phyloP scores from a whole-genome alignment of 2,329 filamentous ascomycete genomes.

The Paracamarosporium sp. region DNA sequence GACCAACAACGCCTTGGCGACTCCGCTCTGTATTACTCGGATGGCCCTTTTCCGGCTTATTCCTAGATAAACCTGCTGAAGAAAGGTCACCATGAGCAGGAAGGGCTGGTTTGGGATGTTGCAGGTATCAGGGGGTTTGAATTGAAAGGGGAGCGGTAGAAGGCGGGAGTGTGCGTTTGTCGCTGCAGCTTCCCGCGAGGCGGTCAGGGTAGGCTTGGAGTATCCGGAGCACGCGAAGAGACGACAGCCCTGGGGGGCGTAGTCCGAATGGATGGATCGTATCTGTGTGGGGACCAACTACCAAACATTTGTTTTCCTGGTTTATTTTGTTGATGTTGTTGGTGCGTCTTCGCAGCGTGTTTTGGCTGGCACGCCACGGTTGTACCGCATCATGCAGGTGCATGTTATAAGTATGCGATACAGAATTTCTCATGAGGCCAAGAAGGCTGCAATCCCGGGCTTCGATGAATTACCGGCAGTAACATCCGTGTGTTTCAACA shows the following conservation, averaged over 20 bases:
- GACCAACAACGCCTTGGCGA: constrained; percentile 33
- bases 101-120: too few relatives aligned
- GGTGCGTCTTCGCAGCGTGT: background rate
- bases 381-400: background rate
- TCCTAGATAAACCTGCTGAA: background rate
- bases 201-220: constrained; percentile 7
- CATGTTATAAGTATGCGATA: background rate
- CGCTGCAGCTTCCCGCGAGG: constrained; percentile 17
- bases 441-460: background rate
- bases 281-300: background rate
- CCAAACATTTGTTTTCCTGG: background rate
- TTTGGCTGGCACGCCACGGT: background rate
- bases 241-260: too few relatives aligned
- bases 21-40: background rate
- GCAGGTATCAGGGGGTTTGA: too few relatives aligned
- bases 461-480: background rate
- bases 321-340: background rate
- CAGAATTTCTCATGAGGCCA: background rate
- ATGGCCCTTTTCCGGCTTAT: background rate
- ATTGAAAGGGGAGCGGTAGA: background rate
- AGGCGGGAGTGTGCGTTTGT: constrained; percentile 18
- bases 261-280: too few relatives aligned
- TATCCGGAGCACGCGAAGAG: background rate
- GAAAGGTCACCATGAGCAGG: too few relatives aligned
- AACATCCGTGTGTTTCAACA: background rate